phyloP scores from a whole-genome alignment of 371 early-diverging fungal genomes.

The Parasitella parasitica region DNA sequence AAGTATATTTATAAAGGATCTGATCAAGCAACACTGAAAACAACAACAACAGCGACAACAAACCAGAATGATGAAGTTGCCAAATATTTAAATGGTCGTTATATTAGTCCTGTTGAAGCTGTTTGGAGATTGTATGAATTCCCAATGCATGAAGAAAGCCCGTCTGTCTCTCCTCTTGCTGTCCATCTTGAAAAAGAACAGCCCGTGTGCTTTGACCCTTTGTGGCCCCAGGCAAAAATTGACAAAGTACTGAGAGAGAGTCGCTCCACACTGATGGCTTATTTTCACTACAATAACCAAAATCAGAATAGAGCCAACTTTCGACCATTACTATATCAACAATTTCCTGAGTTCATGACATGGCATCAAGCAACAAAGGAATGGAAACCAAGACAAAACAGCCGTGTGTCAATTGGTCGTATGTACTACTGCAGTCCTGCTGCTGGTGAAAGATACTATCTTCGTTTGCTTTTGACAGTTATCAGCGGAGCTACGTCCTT shows the following conservation, averaged over 20 bases:
- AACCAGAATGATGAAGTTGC: conserved; percentile 2
- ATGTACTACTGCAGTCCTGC: background rate
- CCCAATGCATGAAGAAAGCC: too few relatives aligned
- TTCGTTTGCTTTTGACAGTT: background rate
- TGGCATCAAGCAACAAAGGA: background rate
- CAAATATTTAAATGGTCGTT: conserved; percentile 3
- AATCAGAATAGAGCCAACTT: background rate
- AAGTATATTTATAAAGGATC: conserved; percentile 42
- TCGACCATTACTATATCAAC: background rate
- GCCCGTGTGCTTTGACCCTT: conserved; percentile 2
- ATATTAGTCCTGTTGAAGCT: conserved; percentile 10
- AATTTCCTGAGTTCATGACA: conserved; percentile 4
- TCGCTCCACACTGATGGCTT: background rate
- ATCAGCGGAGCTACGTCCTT: background rate
- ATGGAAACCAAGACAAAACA: background rate
- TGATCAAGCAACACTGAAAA: conserved; percentile 6
- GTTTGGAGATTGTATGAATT: too few relatives aligned
- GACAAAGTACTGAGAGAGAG: background rate
- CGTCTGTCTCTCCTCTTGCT: background rate
- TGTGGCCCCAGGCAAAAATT: background rate
- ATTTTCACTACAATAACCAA: background rate
- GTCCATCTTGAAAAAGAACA: background rate
- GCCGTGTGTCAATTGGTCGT: background rate
- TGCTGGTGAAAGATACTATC: background rate
- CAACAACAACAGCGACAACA: background rate